Evolutionary conservation across 129 eudicot species (phyloP), one percentile per base, ranked within the genome.

Genomic region (Erigeron canadensis): DNA sequence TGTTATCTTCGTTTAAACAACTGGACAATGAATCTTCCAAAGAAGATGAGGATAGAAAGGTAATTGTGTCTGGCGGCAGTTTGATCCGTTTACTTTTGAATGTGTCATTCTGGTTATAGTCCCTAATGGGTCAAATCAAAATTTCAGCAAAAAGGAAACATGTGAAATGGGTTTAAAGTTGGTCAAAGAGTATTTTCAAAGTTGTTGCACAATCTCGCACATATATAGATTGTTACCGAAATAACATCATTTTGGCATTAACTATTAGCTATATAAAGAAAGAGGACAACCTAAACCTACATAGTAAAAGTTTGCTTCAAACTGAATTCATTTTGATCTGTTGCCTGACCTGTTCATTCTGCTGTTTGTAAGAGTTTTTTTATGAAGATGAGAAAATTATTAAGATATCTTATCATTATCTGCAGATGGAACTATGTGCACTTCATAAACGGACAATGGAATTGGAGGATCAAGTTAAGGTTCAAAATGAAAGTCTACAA

Each of bases 401-500:
- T 13, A 11, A 67, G 19, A 68, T 51, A 15, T 45, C 41, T 21
- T 45, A 39, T 64, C 13, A 6, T 42, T 64, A 64, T 65, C 41
- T 12, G 55, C 40, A 44, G 71, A 43, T 10, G 55, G 71, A 43
- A 45, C 13, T 64, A 19, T 28, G 1, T 8, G 21, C 5, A 28
- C 23, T 64, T 41, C 50, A 64, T 64, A 42, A 41, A 64, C 45
- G 50, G 21, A 41, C 28, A 41, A 9, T 34, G 6, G 69, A 64
- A 17, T n/a, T 64, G 50, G 69, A 64, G 69, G 69, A 64, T 22
- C 22, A 64, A 64, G 50, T 64, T 39, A 17, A 64, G 7, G 50
- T 16, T 64, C 9, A 16, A 28, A 64, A 10, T 64, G 53, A 64
- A 64, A 40, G 13, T 41, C 34, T 64, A 8, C 69, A 64, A 40